Base-by-base conservation (phyloP, 225 moss, liverwort and hornwort species). In the Pleurozium schreberi region DNA sequence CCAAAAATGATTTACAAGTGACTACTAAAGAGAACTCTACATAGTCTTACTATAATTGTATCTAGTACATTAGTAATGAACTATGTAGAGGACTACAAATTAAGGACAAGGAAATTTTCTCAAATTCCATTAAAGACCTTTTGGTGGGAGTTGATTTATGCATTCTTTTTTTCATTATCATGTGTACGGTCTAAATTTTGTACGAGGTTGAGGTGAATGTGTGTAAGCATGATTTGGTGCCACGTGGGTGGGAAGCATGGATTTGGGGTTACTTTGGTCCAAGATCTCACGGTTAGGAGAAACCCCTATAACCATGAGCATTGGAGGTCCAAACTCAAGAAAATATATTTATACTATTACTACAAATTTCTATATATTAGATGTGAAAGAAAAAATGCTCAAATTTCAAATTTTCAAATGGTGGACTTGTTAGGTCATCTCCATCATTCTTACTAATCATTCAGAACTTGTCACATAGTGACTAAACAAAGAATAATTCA, bases 191-290 rank as follows among this genome's bases (percentile, higher is more conserved):
- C 25, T 55, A 38, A 16, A 3, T 55, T 79, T 38, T 53, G 11
- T 57, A n/a, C 18, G 16, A 55, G 9, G 11, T n/a, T 25, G 17
- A 38, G 5, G 18, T 34, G 11, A 23, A 20, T 3, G 20, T 23
- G 4, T 31, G 31, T 34, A 5, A 52, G 21, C 0, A 0, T 0
- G 0, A 12, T 76, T 52, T 14, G 3, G 5, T 76, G 40, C 31
- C 31, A 47, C 4, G 7, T 31, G 1, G 7, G 2, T 31, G 1
- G 6, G 1, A 28, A 52, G 12, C 5, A 33, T 0, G 2, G 2
- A 76, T 52, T 8, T 21, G 5, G 0, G 1, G 0, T 52, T 53
- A 76, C 19, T 52, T 52, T 76, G 9, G 12, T 52, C 3, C 2
- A 76, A 76, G 9, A 14, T 8, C 2, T 14, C 34, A 9, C 0